Base-by-base conservation (phyloP, 192 early-diverging fungal genomes). In the Entomortierella chlamydospora region DNA sequence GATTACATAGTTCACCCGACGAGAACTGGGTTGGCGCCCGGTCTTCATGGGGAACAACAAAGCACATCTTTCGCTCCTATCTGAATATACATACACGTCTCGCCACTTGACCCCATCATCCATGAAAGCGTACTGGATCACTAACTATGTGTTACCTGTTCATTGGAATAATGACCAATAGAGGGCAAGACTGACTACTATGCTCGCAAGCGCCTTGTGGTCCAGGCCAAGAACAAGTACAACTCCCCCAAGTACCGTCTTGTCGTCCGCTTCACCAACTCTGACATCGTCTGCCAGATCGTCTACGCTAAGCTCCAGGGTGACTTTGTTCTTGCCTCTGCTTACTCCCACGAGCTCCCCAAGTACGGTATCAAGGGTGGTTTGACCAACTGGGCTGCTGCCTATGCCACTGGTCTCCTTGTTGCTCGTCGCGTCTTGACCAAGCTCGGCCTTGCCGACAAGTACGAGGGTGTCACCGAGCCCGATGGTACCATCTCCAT, bases 161-260 rank as follows among this genome's bases (percentile, higher is more conserved):
- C 52, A 73, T 23, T 47, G 33, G 52, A 77, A 61, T 37, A 7
- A 37, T 37, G 34, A 37, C 34, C 34, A 37, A n/a, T 83, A 97
- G 97, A 99, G 95, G 97, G 98, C 60, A 99, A 99, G 93, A 99
- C 98, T 85, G 98, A 99, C 91, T 99, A 98, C 97, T 98, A 97
- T 83, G 96, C 98, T 79, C 94, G 98, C 82, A 98, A 98, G 94
- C 92, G 94, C 82, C 90, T 99, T 69, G 92, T 98, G n/a, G 89
- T 92, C 82, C 98, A 99, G 89, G 98, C 98, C 76, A 99, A 99
- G 95, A 97, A 98, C 95, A 99, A 98, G 91, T 99, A 99, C 95
- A 99, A 99, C 93, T 94, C 96, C 63, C 97, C 97, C 86, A 99
- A 99, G 93, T 99, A 98, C 94, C 92, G 98, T 82, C 86, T 99